Base-by-base conservation (phyloP, 352 stramenopile genomes). In the Vaucheria bursata region DNA sequence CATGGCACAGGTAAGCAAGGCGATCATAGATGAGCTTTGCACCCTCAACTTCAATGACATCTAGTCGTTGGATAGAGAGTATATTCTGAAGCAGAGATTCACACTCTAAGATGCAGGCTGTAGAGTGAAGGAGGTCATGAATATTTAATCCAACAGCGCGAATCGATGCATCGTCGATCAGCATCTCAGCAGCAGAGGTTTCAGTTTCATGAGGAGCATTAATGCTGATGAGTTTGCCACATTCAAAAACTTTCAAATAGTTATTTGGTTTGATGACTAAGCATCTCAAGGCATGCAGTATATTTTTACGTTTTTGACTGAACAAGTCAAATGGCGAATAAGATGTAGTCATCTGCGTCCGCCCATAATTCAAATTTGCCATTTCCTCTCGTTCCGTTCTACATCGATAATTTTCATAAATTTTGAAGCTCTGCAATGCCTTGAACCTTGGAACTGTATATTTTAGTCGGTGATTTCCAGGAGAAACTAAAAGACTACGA, bases 391-490 rank as follows among this genome's bases (percentile, higher is more conserved):
- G 12, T 12, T 59, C 45, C 12, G 12, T 25, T 12, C 45, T 59
- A 25, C 45, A 12, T 12, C 45, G 12, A 59, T 25, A 18, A 12
- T 59, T 25, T 59, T 25, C 2, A 2, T 39, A n/a, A 1, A 72
- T 36, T 45, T 82, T 82, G 36, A 78, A 80, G 34, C n/a, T 31
- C 77, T 82, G 77, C 34, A 79, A 64, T 49, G 77, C 77, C 29
- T 59, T 67, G 69, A 78, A 82, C 31, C 77, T 68, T 33, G 37
- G 0, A 12, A 82, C 53, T 32, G 40, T 37, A n/a, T 82, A 81
- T 72, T 82, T 82, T 73, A 82, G 72, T 34, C 31, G 64, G 71
- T 67, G 71, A 65, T 59, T 53, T 12, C 77, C 77, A 6, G 65
- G 67, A 66, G 77, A 72, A 6, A 82, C 71, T 35, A 83, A 66